phyloP scores from a whole-genome alignment of 768 basidiomycete species.

The Podaxis sp. region DNA sequence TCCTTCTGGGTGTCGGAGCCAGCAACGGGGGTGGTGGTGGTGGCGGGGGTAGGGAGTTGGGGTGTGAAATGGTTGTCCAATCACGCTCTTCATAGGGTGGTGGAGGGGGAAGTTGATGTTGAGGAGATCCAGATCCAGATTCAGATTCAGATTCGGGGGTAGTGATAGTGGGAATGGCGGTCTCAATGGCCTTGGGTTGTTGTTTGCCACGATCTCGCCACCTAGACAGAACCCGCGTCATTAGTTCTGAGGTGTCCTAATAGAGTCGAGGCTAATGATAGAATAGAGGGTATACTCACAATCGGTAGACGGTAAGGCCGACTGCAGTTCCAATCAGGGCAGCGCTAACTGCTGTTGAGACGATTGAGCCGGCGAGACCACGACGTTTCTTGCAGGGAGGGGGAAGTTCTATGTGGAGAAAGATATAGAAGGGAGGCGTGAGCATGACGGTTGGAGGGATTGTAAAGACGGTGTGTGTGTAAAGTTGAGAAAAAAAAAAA shows the following conservation, averaged over 20 bases:
- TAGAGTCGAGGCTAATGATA: background rate
- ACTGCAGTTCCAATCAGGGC: constrained; percentile 85
- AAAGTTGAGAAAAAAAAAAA: constrained; percentile 16
- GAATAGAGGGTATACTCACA: constrained; percentile 42
- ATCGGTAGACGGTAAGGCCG: constrained; percentile 79
- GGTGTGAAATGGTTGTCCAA: constrained; percentile 38
- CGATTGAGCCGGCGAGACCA: constrained; percentile 76
- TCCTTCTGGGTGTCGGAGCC: constrained; percentile 1
- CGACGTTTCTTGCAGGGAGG: constrained; percentile 77
- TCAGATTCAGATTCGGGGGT: constrained; percentile 18
- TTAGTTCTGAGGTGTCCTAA: background rate
- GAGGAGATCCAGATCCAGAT: background rate
- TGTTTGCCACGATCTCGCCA: constrained; percentile 77
- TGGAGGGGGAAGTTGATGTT: constrained; percentile 38
- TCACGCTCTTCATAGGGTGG: constrained; percentile 64
- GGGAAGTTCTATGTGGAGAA: constrained; percentile 63
- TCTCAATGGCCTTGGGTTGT: constrained; percentile 17
- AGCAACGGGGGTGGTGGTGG: background rate
- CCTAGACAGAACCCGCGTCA: constrained; percentile 28
- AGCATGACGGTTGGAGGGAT: constrained; percentile 15
- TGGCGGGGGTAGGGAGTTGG: constrained; percentile 24
- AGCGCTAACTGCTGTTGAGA: constrained; percentile 80
- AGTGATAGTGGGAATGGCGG: constrained; percentile 23
- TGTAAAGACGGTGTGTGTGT: background rate
- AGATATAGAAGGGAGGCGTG: constrained; percentile 35